phyloP scores from a whole-genome alignment of 805 yeast species.

The Candida lessepsii region DNA sequence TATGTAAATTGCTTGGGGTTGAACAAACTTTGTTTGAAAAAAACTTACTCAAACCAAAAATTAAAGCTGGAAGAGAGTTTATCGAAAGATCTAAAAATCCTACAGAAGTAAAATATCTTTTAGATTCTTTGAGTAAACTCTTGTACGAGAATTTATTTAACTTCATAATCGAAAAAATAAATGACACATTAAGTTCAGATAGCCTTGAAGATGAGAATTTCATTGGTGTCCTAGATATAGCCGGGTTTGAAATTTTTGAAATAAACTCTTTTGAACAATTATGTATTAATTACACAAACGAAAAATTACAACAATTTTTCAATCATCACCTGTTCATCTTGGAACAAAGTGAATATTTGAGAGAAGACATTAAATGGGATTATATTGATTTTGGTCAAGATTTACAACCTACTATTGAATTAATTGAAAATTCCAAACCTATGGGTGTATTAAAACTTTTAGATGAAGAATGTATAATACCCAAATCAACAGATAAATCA shows the following conservation, averaged over 20 bases:
- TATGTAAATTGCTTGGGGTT: conserved; percentile 68
- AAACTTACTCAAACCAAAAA: conserved; percentile 72
- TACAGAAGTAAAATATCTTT: conserved; percentile 71
- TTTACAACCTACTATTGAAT: conserved; percentile 88
- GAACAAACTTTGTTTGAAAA: conserved; percentile 48
- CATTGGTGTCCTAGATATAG: conserved; percentile 60
- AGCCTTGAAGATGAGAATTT: conserved; percentile 31
- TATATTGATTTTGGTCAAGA: conserved; percentile 94
- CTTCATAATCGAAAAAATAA: conserved; percentile 71
- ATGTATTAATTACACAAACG: conserved; percentile 61
- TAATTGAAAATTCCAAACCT: conserved; percentile 65
- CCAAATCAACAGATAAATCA: conserved; percentile 79
- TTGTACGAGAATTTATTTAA: conserved; percentile 83
- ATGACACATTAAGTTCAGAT: conserved; percentile 49
- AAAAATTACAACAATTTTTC: conserved; percentile 59
- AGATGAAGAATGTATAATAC: conserved; percentile 95
- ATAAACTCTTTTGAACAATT: conserved; percentile 59
- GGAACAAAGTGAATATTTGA: conserved; percentile 58
- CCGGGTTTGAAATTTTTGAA: conserved; percentile 61
- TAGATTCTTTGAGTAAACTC: conserved; percentile 86
- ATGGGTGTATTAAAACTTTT: conserved; percentile 82
- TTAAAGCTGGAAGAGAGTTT: conserved; percentile 86
- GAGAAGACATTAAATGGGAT: conserved; percentile 62
- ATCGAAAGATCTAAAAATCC: conserved; percentile 79
- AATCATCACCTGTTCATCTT: conserved; percentile 61